These are phyloP conservation scores for Corynascus novoguineensis DNA, from an alignment of 495 filamentous ascomycete species.

Conservation along the genomic window DNA sequence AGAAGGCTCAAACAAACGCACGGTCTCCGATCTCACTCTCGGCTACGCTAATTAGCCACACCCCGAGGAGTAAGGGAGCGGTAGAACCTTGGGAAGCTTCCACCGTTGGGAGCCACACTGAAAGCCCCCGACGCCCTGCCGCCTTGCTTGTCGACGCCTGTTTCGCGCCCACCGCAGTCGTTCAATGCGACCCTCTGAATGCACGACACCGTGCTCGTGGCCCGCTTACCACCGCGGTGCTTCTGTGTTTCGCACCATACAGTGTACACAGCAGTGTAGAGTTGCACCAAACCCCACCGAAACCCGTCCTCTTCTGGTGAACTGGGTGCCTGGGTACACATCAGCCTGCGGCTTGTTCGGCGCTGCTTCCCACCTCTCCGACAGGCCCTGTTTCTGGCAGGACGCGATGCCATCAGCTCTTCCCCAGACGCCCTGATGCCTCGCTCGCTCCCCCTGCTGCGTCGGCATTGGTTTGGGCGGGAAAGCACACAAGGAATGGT, in stretches of 20 bases:
- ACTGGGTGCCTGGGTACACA: slow-evolving; percentile 23
- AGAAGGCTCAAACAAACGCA: slow-evolving; percentile 19
- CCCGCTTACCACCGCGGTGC: slow-evolving; percentile 19
- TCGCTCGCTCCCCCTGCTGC: slow-evolving; percentile 4
- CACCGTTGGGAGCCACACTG: slow-evolving; percentile 24
- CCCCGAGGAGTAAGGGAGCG: slow-evolving; percentile 14
- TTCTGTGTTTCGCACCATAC: slow-evolving; percentile 23
- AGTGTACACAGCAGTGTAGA: slow-evolving; percentile 22
- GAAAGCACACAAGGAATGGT: slow-evolving; percentile 17
- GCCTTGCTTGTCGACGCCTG: slow-evolving; percentile 20
- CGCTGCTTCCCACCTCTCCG: slow-evolving; percentile 35
- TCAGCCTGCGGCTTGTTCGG: slow-evolving; percentile 51
- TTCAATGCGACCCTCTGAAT: slow-evolving; percentile 28
- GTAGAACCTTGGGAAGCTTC: slow-evolving; percentile 22
- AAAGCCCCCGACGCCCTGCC: slow-evolving; percentile 15
- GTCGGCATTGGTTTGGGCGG: slow-evolving; percentile 26
- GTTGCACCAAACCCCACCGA: slow-evolving; percentile 30
- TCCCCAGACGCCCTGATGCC: slow-evolving; percentile 22
- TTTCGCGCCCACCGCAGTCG: slow-evolving; percentile 19
- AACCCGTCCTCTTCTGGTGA: slow-evolving; percentile 19
- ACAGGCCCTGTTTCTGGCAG: slow-evolving; percentile 13
- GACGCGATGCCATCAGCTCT: slow-evolving; percentile 13
- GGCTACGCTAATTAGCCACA: slow-evolving; percentile 10
- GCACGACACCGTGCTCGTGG: slow-evolving; percentile 28
- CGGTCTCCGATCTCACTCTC: slow-evolving; percentile 25